Base-by-base conservation (phyloP, 164 flowering plant species). In the Stephania yunnanensis region DNA sequence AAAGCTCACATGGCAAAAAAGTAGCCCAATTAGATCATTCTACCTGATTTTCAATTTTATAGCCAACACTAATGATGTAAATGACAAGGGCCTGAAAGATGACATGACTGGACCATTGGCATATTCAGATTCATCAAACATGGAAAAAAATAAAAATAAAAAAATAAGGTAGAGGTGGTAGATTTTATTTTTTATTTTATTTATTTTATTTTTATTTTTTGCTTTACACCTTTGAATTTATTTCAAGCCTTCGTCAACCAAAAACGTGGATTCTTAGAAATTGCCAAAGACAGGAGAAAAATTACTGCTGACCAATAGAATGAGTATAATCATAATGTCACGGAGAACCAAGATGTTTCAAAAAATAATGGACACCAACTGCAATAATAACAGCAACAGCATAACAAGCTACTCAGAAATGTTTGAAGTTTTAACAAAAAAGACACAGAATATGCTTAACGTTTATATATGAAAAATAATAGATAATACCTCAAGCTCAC, bases 401-500 rank as follows among this genome's bases (percentile, higher is more conserved):
- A 5, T 13, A 58, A 15, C 22, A 19, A 58, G 17, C n/a, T 58
- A 12, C 2, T 19, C 1, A 0, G 2, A 58, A 19, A 58, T 58
- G 65, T 58, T 55, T 2, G 15, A 17, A 58, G 2, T 58, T 20
- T 58, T 58, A 58, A 20, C 65, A 17, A 58, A 58, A 4, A 58
- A 55, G 8, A 58, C 20, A 1, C 7, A 19, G 20, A 20, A 19
- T 58, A 36, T 17, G 7, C 3, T 55, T 10, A 25, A 66, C 4
- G 19, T 66, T 31, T 25, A 7, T 9, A 6, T 1, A 4, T 10
- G 42, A 36, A 63, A 20, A 68, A 50, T 65, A 11, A 75, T 58
- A 58, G 65, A 58, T 19, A 68, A 13, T 78, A 95, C 99, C 98
- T 92, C 95, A 42, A 92, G 89, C 80, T 92, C 90, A 81, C 78